Evolutionary conservation across 1,284 basidiomycete species (phyloP).

Genomic region (Melampsora abietis-canadensis): DNA sequence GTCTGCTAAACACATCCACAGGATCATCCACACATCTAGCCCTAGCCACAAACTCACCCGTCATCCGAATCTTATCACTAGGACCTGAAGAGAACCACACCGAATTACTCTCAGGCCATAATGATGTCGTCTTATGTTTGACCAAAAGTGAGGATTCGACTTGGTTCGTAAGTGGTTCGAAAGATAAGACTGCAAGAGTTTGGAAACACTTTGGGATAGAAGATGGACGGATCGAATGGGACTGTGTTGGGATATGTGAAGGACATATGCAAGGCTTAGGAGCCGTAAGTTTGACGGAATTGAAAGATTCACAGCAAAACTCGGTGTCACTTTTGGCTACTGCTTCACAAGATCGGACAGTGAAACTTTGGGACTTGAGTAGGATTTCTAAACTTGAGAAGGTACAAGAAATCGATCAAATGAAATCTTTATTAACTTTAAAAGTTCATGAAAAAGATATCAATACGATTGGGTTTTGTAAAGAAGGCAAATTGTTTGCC

Average conservation of each 20-base stretch:
- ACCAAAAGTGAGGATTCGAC: slow-evolving; percentile 66
- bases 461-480: slow-evolving; percentile 88
- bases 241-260: slow-evolving; percentile 79
- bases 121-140: slow-evolving; percentile 83
- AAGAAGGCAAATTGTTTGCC: slow-evolving; percentile 81
- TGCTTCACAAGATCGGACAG: slow-evolving; percentile 91
- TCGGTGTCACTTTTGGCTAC: slow-evolving; percentile 73
- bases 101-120: slow-evolving; percentile 78
- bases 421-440: slow-evolving; percentile 78
- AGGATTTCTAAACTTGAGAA: slow-evolving; percentile 54
- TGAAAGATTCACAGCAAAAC: slow-evolving; percentile 43
- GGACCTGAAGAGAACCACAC: slow-evolving; percentile 64
- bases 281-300: slow-evolving; percentile 66
- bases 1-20: slow-evolving; percentile 61
- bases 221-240: slow-evolving; percentile 60
- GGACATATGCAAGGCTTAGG: slow-evolving; percentile 94
- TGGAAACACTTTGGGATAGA: slow-evolving; percentile 63
- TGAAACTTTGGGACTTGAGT: slow-evolving; percentile 95
- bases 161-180: slow-evolving; percentile 83
- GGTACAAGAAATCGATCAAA: slow-evolving; percentile 52
- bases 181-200: slow-evolving; percentile 81
- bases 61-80: slow-evolving; percentile 77
- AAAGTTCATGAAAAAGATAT: slow-evolving; percentile 98
- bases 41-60: slow-evolving; percentile 89
- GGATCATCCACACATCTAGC: slow-evolving; percentile 74